Evolutionary conservation across 2,329 filamentous ascomycete species (phyloP).

Genomic region (Ophiostoma angusticollis): DNA sequence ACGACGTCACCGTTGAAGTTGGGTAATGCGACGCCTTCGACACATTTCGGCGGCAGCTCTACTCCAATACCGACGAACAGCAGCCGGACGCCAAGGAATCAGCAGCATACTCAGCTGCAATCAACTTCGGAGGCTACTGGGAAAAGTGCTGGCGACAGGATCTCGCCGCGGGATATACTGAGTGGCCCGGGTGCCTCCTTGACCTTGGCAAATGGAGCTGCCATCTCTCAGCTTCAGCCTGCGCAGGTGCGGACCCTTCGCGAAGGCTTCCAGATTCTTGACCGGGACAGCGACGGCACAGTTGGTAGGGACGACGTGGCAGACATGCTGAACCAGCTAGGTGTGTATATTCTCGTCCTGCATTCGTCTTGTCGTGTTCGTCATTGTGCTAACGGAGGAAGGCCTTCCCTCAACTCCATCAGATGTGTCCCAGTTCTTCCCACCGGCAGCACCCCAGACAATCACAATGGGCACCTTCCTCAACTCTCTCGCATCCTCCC

Average conservation of each 20-base stretch:
- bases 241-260: conserved; percentile 76
- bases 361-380: neutral
- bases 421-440: conserved; percentile 73
- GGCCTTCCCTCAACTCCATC: conserved; percentile 61
- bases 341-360: conserved; percentile 26
- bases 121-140: conserved; percentile 26
- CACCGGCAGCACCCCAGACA: conserved; percentile 54
- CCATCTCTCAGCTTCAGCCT: conserved; percentile 62
- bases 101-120: conserved; percentile 19
- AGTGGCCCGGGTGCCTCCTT: no score
- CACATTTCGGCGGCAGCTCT: conserved; percentile 26
- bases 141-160: no score
- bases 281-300: conserved; percentile 73
- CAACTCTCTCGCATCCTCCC: conserved; percentile 61
- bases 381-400: conserved; percentile 18
- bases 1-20: conserved; percentile 45
- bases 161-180: no score
- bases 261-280: conserved; percentile 87
- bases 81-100: conserved; percentile 26
- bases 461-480: conserved; percentile 80
- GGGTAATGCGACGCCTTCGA: conserved; percentile 15
- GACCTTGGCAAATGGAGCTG: conserved; percentile 32
- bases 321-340: conserved; percentile 78
- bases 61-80: conserved; percentile 28
- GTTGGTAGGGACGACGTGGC: conserved; percentile 74